Conservation (phyloP, 2,329 filamentous ascomycete species). For the Arthrobotrys musiformis region DNA sequence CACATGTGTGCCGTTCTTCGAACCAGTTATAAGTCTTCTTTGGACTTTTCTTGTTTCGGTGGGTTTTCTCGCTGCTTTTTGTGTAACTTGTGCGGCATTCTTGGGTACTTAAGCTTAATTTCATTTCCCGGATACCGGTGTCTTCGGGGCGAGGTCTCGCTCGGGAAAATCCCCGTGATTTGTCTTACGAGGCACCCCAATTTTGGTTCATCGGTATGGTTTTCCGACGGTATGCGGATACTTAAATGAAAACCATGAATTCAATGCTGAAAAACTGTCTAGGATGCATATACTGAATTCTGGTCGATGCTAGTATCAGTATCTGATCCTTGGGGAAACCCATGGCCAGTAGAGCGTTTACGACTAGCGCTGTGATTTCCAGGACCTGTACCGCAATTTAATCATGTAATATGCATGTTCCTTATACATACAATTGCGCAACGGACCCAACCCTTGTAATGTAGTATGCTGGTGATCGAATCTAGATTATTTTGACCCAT, state of each 20-base stretch:
- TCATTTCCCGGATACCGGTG: conserved; percentile 1
- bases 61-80: conserved; percentile 7
- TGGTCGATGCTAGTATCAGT: neutral
- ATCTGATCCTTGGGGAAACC: neutral
- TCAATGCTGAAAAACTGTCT: neutral
- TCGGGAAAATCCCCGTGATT: conserved; percentile 18
- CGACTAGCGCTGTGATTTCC: conserved; percentile 8
- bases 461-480: conserved; percentile 24
- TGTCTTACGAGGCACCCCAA: conserved; percentile 1
- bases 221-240: conserved; percentile 4
- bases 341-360: conserved; percentile 2
- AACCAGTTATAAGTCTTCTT: conserved; percentile 1
- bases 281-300: too few species aligned
- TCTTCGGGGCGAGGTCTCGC: conserved; percentile 28
- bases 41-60: conserved; percentile 9
- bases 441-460: conserved; percentile 25
- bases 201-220: neutral
- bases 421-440: conserved; percentile 30
- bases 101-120: conserved; percentile 35
- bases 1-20: neutral
- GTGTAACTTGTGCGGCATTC: conserved; percentile 49
- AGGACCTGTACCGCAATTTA: conserved; percentile 10
- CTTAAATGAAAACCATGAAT: neutral
- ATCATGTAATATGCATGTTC: conserved; percentile 28
- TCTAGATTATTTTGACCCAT: conserved; percentile 33